Conservation (phyloP, 345 rosid species). For the Corymbia maculata region DNA sequence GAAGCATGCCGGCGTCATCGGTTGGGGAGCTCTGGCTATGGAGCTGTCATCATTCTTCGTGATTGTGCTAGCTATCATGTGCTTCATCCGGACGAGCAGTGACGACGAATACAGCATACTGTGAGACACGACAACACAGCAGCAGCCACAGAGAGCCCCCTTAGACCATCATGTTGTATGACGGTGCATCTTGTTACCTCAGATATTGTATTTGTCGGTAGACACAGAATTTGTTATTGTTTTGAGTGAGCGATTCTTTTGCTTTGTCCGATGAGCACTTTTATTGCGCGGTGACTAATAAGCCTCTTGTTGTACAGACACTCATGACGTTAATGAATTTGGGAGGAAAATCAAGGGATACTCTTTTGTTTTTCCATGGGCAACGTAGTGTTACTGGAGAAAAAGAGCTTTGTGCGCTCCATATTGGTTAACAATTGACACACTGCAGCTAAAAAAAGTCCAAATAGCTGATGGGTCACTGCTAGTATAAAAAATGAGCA, state of each 20-base stretch:
- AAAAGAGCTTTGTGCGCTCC: neutral
- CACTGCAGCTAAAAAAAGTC: neutral
- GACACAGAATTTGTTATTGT: neutral
- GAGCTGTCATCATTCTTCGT: constrained; percentile 74
- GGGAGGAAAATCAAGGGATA: neutral
- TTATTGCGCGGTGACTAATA: neutral
- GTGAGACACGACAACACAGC: constrained; percentile 2
- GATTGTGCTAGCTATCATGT: constrained; percentile 63
- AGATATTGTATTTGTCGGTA: neutral
- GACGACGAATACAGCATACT: constrained; percentile 44
- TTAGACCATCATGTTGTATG: neutral
- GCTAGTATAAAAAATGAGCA: neutral
- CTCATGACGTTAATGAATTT: neutral
- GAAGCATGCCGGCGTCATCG: constrained; percentile 82
- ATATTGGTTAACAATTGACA: neutral
- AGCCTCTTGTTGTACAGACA: neutral
- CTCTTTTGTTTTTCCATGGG: neutral
- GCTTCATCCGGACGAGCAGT: constrained; percentile 41
- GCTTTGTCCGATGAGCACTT: neutral
- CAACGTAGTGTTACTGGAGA: neutral
- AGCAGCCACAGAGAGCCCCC: neutral
- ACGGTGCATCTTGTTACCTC: neutral
- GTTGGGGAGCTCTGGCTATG: constrained; percentile 91
- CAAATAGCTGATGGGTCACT: neutral
- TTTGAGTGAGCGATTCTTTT: neutral